Evolutionary conservation across 345 rosid species (phyloP), one percentile per base, ranked within the genome.

Genomic region (Balakata baccata): DNA sequence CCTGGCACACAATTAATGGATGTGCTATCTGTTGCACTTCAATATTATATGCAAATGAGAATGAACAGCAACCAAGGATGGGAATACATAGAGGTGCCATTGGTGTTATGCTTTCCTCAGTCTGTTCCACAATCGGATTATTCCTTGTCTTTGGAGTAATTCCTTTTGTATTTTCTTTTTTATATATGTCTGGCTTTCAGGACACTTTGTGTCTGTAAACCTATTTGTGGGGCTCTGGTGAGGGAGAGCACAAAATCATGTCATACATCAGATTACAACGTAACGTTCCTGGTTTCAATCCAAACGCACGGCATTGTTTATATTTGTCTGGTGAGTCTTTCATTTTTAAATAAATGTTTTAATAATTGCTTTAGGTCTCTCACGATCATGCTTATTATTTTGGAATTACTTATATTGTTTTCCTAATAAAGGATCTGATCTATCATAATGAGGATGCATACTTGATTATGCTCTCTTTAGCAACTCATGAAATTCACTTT

Each of bases 201-300:
- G 34, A 29, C 34, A 29, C 34, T 29, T 29, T 29, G 1, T 29
- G 34, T 29, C 34, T 29, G 34, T 29, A 29, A 29, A 29, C 2
- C 2, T 29, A 29, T 29, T 29, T 29, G 2, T 29, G 34, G 34
- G 34, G 34, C 34, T 29, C 92, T 77, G 99, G 99, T 6, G 99
- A 96, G 81, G 99, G 98, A 84, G 99, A 96, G 80, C 98, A 96
- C 88, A 93, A 96, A 85, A 85, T 96, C 79, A 93, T 96, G 99
- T 84, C 96, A 45, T 96, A 89, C 82, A 91, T 96, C 69, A 90
- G 98, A 68, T 88, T 78, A 67, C 98, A 96, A 76, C 92, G 97
- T 39, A 87, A 88, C 81, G 83, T 82, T 84, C 83, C 90, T 69
- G 97, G 99, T 75, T 96, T 90, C 72, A 80, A 91, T 83, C 97